Evolutionary conservation across 345 rosid species (phyloP).

Genomic region (Triadica sebifera): DNA sequence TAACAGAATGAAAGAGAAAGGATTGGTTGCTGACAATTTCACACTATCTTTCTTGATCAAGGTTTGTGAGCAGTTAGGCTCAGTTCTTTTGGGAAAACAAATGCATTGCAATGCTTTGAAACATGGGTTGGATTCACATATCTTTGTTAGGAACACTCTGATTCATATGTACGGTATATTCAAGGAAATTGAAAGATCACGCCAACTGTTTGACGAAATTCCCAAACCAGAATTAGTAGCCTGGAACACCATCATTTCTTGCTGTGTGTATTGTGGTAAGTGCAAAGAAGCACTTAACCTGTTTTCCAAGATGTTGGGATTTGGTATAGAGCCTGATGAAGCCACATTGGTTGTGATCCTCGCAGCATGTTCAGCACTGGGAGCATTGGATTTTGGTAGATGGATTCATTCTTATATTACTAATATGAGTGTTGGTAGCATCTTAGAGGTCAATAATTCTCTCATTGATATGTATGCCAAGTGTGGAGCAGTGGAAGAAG

Average conservation of each 20-base stretch:
- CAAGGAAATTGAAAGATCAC: constrained; percentile 20
- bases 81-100: constrained; percentile 26
- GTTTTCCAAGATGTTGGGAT: constrained; percentile 30
- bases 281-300: constrained; percentile 27
- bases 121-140: constrained; percentile 32
- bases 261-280: constrained; percentile 24
- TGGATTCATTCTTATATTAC: constrained; percentile 31
- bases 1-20: constrained; percentile 31
- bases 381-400: constrained; percentile 39
- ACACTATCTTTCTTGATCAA: constrained; percentile 45
- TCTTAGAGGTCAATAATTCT: constrained; percentile 31
- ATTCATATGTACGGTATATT: constrained; percentile 40
- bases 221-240: constrained; percentile 32
- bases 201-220: constrained; percentile 40
- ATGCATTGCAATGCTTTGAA: constrained; percentile 43
- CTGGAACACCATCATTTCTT: constrained; percentile 38
- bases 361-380: constrained; percentile 36
- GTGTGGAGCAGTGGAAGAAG: constrained; percentile 43
- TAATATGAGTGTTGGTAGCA: constrained; percentile 1
- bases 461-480: constrained; percentile 49
- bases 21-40: constrained; percentile 38
- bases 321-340: constrained; percentile 35
- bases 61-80: constrained; percentile 37
- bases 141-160: constrained; percentile 37
- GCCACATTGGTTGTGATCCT: constrained; percentile 36